A percentile compares a stretch with the other conserved stretches of the same genome.
These are phyloP conservation scores for Agrocybe pediades DNA, from an alignment of 768 basidiomycete species.

Conservation along the genomic window DNA sequence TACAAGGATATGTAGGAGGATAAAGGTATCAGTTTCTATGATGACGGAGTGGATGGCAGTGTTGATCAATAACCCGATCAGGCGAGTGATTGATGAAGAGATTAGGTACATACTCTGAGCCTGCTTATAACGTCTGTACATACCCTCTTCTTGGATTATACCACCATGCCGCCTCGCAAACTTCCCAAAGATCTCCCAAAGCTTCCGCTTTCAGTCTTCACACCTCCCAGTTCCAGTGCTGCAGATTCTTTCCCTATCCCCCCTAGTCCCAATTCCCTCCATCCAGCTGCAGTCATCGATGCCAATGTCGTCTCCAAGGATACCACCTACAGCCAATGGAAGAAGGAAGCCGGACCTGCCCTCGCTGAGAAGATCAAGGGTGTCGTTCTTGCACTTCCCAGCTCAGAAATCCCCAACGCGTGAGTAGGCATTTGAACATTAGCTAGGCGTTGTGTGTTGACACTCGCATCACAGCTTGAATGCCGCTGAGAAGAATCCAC, in stretches of 20 bases:
- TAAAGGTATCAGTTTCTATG: background rate
- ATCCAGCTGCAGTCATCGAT: conserved; percentile 68
- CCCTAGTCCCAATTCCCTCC: conserved; percentile 66
- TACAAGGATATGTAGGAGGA: conserved; percentile 11
- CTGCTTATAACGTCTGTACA: conserved; percentile 8
- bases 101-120: conserved; percentile 15
- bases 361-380: conserved; percentile 50
- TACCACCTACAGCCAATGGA: conserved; percentile 50
- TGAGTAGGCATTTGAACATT: conserved; percentile 33
- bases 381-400: conserved; percentile 57
- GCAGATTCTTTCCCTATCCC: conserved; percentile 69
- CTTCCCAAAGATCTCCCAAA: conserved; percentile 66
- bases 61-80: conserved; percentile 19
- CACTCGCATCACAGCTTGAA: conserved; percentile 12
- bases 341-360: conserved; percentile 46
- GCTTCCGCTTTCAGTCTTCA: conserved; percentile 77
- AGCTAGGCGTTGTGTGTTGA: background rate
- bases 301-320: conserved; percentile 56
- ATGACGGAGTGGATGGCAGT: conserved; percentile 13
- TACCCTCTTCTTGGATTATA: conserved; percentile 9
- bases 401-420: conserved; percentile 41
- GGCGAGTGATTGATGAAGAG: conserved; percentile 22
- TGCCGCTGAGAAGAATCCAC: conserved; percentile 21
- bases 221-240: conserved; percentile 66
- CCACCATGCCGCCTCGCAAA: conserved; percentile 45